Evolutionary conservation across 2,329 filamentous ascomycete genomes (phyloP).

Genomic region (Graphiopsis chlorocephala): DNA sequence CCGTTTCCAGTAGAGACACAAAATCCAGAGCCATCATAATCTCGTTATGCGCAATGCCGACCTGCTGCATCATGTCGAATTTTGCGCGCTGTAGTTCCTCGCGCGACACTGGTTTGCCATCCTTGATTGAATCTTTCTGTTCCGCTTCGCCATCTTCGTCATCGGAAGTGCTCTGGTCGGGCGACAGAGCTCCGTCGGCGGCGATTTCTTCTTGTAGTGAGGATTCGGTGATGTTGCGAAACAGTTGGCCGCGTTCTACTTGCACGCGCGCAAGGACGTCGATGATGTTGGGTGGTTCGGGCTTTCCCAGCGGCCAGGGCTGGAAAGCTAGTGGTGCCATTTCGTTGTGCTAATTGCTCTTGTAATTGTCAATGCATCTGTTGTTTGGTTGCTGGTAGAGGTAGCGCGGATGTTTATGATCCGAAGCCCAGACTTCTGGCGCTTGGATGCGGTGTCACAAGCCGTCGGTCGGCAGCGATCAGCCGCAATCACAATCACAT

Average conservation of each 20-base stretch:
- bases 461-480: conserved; percentile 7
- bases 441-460: background rate
- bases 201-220: conserved; percentile 68
- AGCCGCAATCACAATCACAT: conserved; percentile 6
- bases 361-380: background rate
- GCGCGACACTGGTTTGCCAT: conserved; percentile 24
- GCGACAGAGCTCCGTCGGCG: conserved; percentile 41
- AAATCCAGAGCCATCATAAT: conserved; percentile 74
- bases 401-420: background rate
- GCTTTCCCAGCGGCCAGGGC: conserved; percentile 57
- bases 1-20: conserved; percentile 71
- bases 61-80: conserved; percentile 41
- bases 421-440: background rate
- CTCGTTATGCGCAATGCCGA: conserved; percentile 50
- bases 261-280: conserved; percentile 79
- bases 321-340: conserved; percentile 56
- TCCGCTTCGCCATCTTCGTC: conserved; percentile 40
- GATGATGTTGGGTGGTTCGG: conserved; percentile 61
- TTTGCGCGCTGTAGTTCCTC: conserved; percentile 41
- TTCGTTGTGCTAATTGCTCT: background rate
- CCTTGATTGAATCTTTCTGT: conserved; percentile 18
- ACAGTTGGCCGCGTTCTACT: conserved; percentile 68
- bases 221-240: conserved; percentile 74
- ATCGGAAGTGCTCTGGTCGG: conserved; percentile 47
- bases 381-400: background rate